Conservation (phyloP, 352 stramenopile genomes). For the Pelagophyceae sp. region DNA sequence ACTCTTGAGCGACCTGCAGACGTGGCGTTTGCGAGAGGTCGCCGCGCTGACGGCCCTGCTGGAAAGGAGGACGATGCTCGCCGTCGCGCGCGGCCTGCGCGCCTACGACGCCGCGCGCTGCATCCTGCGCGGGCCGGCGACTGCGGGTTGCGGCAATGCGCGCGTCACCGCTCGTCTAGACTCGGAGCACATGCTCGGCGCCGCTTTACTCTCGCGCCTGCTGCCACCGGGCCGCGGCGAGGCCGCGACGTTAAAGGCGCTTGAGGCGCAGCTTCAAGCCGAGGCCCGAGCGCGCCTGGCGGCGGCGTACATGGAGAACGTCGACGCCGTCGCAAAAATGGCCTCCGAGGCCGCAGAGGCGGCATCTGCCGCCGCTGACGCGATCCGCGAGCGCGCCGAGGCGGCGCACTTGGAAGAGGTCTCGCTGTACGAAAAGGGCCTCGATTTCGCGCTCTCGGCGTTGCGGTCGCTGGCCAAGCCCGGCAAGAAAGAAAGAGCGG, state of each 20-base stretch:
- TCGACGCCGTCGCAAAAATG: not conserved
- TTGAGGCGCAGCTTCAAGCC: too few species aligned
- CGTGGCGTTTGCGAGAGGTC: not conserved
- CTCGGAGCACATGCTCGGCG: not conserved
- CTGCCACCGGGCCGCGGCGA: not conserved
- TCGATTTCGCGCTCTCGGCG: not conserved
- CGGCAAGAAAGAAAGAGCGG: not conserved
- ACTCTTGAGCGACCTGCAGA: not conserved
- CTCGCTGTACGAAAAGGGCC: not conserved
- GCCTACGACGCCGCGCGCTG: not conserved
- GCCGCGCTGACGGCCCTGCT: not conserved
- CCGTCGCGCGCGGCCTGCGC: not conserved
- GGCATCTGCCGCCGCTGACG: not conserved
- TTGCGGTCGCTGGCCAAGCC: not conserved
- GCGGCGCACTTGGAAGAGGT: not conserved
- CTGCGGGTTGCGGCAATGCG: not conserved
- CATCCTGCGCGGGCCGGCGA: not conserved
- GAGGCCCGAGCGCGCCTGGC: not conserved
- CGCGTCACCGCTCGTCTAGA: not conserved
- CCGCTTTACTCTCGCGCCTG: not conserved
- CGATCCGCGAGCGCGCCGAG: not conserved
- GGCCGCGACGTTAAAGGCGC: not conserved
- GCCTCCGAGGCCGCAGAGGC: not conserved
- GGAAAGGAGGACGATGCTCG: not conserved
- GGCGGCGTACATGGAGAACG: not conserved